Evolutionary conservation across 257 asterid genomes (phyloP), one percentile per base, ranked within the genome.

Genomic region (Lavandula angustifolia): DNA sequence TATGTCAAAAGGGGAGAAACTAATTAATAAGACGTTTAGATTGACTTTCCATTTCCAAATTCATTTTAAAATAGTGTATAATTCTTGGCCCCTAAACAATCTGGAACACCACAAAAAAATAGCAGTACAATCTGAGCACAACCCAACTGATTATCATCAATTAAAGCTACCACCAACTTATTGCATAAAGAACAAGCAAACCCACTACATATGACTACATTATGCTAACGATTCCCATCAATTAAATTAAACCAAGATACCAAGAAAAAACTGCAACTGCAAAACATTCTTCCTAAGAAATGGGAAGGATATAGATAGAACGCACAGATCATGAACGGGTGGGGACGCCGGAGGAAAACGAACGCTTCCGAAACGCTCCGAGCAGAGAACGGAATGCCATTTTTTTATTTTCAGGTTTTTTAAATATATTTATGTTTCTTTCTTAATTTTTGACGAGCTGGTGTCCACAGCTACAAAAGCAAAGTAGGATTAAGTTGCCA

Each of bases 281-380:
- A n/a, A n/a, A n/a, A n/a, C n/a, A n/a, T n/a, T n/a, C n/a, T n/a
- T 22, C 27, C 27, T 22, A 27, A 13, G 14, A 18, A 53, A 0
- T 53, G 2, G 41, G 63, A 1, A 56, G 8, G 17, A 22, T 16
- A 51, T 18, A 34, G 41, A 51, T 18, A 34, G 41, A 22, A 43
- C 85, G 82, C 79, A 91, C 96, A 46, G 73, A 80, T 79, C 95
- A 85, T 34, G 73, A 73, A 16, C n/a, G 42, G 54, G 64, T 38
- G 57, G 64, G 5, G 7, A 76, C 31, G 9, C 72, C 76, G 32
- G 77, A 32, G 67, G 73, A 59, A 56, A 69, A 29, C 2, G 85
- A 74, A n/a, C 66, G 76, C 35, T 55, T 74, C 61, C 84, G 77
- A 74, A 82, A 64, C 51, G 81, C 79, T 69, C 80, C 79, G 75